These are phyloP conservation scores for Cytospora chrysosperma DNA, from an alignment of 2,329 filamentous ascomycete species.

Conservation along the genomic window DNA sequence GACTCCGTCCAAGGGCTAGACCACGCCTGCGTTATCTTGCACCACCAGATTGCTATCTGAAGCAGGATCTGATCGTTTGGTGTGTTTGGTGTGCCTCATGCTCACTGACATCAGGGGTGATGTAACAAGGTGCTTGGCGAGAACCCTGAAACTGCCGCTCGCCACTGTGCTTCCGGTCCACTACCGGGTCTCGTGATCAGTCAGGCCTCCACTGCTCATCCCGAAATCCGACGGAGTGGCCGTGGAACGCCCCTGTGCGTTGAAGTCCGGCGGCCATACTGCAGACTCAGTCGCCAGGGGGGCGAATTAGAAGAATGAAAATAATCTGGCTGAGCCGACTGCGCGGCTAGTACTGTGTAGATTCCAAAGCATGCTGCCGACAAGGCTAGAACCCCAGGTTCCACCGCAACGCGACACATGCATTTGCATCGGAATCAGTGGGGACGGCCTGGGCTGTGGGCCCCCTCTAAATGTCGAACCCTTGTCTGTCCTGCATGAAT, in stretches of 20 bases:
- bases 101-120: conserved; percentile 9
- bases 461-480: conserved; percentile 7
- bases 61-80: not conserved
- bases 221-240: not conserved
- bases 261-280: not conserved
- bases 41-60: not conserved
- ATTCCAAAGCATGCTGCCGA: not conserved
- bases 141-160: conserved; percentile 1
- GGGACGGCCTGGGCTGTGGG: conserved; percentile 19
- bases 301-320: conserved; percentile 1
- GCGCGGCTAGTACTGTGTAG: conserved; percentile 1
- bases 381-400: conserved; percentile 11
- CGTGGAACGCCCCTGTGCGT: not conserved
- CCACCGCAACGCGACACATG: conserved; percentile 10
- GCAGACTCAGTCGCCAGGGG: not conserved
- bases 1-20: not conserved
- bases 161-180: not conserved
- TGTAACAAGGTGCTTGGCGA: not conserved
- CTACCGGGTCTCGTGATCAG: not conserved
- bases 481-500: conserved; percentile 21
- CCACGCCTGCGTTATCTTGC: not conserved
- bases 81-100: not conserved
- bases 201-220: not conserved
- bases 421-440: conserved; percentile 14
- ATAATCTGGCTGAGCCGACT: not conserved